A percentile compares a stretch with the other conserved stretches of the same genome.
Evolutionary conservation across 352 stramenopile species (phyloP).

Genomic region (Pythium phragmitis): DNA sequence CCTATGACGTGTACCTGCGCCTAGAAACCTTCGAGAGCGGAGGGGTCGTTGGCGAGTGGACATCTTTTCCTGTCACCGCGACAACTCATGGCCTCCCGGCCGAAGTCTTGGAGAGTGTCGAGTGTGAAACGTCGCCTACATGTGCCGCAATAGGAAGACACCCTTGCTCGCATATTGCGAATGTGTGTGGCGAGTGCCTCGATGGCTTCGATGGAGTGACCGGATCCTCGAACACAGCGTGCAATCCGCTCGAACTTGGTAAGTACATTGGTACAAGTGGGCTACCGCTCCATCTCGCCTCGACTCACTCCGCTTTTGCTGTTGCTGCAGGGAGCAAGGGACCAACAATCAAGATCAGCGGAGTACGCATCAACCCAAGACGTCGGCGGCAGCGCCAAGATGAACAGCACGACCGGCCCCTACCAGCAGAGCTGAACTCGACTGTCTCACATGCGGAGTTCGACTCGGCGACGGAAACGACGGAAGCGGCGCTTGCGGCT

Average conservation of each 20-base stretch:
- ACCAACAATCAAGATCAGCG: slow-evolving; percentile 62
- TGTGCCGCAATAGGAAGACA: slow-evolving; percentile 56
- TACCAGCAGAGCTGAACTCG: neutral
- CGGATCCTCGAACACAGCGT: slow-evolving; percentile 46
- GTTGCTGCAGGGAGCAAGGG: slow-evolving; percentile 4
- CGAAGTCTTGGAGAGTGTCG: slow-evolving; percentile 62
- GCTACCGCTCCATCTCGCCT: neutral
- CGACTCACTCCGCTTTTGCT: neutral
- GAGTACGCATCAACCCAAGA: slow-evolving; percentile 53
- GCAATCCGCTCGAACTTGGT: slow-evolving; percentile 20
- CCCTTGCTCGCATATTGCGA: slow-evolving; percentile 43
- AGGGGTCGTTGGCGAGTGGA: slow-evolving; percentile 68
- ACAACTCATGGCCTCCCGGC: slow-evolving; percentile 62
- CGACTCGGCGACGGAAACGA: neutral
- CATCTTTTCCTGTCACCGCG: slow-evolving; percentile 40
- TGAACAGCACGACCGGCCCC: neutral
- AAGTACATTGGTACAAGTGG: neutral
- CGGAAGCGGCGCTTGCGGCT: neutral
- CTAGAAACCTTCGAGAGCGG: slow-evolving; percentile 71
- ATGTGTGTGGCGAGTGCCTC: slow-evolving; percentile 72
- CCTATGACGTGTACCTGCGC: slow-evolving; percentile 74
- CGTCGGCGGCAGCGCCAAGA: slow-evolving; percentile 11
- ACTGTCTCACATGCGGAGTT: neutral
- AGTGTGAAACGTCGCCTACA: slow-evolving; percentile 42
- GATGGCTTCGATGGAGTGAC: slow-evolving; percentile 40